Percentiles rank a stretch among this genome's conserved stretches.
Evolutionary conservation across 73 alveolate genomes (phyloP).

Genomic region (Halteria grandinella): DNA sequence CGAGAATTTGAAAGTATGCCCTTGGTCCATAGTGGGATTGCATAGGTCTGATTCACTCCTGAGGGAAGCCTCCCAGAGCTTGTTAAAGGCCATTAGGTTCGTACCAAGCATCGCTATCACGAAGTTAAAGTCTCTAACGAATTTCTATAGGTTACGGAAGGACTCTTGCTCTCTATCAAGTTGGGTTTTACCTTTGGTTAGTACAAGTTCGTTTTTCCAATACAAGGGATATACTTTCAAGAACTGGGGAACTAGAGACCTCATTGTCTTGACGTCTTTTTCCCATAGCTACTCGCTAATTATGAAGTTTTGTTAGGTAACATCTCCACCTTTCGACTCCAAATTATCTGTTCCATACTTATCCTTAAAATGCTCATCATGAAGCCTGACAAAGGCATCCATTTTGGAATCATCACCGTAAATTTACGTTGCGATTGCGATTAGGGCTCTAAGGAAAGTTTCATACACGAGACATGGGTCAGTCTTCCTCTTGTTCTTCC

Average conservation of each 20-base stretch:
- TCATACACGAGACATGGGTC: constrained; percentile 28
- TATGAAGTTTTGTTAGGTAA: not conserved
- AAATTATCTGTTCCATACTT: too few species aligned
- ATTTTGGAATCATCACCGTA: not conserved
- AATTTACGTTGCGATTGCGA: constrained; percentile 1
- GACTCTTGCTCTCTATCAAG: constrained; percentile 41
- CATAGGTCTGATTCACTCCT: constrained; percentile 17
- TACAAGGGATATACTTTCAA: constrained; percentile 23
- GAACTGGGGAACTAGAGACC: constrained; percentile 8
- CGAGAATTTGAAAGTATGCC: constrained; percentile 30
- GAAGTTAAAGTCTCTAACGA: constrained; percentile 26
- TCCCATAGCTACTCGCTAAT: constrained; percentile 10
- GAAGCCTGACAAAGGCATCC: not conserved
- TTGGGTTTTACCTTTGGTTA: constrained; percentile 7
- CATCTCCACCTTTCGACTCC: not conserved
- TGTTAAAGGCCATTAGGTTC: constrained; percentile 21
- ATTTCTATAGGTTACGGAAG: constrained; percentile 2
- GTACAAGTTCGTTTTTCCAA: constrained; percentile 37
- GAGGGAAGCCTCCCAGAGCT: constrained; percentile 10
- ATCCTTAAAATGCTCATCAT: not conserved
- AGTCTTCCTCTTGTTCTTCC: constrained; percentile 7
- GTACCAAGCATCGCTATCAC: not conserved
- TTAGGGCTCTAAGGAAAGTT: constrained; percentile 5
- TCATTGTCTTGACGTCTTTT: constrained; percentile 21
- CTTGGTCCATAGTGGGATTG: constrained; percentile 8